Percentiles rank a stretch among this genome's conserved stretches.
Evolutionary conservation across 345 rosid genomes (phyloP).

Genomic region (Salix dunnii): DNA sequence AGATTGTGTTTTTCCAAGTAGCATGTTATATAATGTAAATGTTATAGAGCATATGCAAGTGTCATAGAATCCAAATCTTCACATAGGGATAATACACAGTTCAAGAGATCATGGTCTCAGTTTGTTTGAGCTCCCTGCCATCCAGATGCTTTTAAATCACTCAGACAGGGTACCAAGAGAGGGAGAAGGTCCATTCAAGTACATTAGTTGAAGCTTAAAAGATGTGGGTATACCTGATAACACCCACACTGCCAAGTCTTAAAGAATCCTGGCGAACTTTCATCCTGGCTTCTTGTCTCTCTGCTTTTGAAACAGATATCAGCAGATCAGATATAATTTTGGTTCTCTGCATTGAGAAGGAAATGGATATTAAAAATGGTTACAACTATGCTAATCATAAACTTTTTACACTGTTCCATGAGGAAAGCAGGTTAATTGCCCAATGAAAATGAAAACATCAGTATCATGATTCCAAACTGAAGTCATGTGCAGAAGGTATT

Average conservation of each 20-base stretch:
- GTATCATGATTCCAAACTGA: background rate
- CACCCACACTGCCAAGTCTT: conserved; percentile 96
- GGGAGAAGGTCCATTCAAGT: background rate
- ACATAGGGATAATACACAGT: background rate
- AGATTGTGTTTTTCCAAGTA: background rate
- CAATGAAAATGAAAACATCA: background rate
- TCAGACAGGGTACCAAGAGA: background rate
- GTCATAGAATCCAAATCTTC: background rate
- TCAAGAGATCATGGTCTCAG: background rate
- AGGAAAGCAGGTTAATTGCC: background rate
- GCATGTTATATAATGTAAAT: background rate
- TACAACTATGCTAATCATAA: background rate
- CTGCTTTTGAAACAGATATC: conserved; percentile 92
- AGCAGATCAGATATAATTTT: conserved; percentile 88
- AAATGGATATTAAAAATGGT: conserved; percentile 8
- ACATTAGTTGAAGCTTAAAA: background rate
- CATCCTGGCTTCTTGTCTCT: conserved; percentile 95
- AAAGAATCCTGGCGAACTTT: conserved; percentile 94
- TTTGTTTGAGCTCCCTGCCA: background rate
- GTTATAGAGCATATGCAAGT: background rate
- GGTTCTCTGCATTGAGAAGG: conserved; percentile 60
- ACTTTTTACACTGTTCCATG: background rate
- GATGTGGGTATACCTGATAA: conserved; percentile 61
- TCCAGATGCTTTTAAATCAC: background rate
- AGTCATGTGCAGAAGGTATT: background rate